Evolutionary conservation across 805 yeast genomes (phyloP).

Genomic region (Pichia occidentalis): DNA sequence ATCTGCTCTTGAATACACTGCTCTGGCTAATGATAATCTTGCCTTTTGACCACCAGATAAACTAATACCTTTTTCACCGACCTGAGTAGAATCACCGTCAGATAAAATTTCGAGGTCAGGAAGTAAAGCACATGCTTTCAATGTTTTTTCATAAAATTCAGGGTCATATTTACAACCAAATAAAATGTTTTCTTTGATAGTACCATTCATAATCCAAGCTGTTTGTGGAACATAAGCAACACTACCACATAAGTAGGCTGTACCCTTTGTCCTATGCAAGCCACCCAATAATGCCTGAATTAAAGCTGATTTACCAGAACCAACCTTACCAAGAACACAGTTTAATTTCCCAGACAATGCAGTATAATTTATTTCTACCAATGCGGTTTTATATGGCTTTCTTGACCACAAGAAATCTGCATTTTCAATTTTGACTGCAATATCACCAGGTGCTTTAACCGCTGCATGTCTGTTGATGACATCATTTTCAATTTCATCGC

Average conservation of each 20-base stretch:
- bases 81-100: conserved; percentile 86
- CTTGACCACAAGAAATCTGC: conserved; percentile 79
- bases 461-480: conserved; percentile 43
- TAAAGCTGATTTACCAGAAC: conserved; percentile 59
- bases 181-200: conserved; percentile 82
- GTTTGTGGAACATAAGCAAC: conserved; percentile 62
- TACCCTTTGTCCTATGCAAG: conserved; percentile 27
- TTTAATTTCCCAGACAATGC: conserved; percentile 49
- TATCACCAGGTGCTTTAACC: conserved; percentile 55
- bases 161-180: conserved; percentile 85
- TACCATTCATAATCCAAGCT: conserved; percentile 96
- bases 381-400: conserved; percentile 56
- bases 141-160: conserved; percentile 70
- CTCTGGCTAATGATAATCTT: conserved; percentile 87
- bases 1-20: conserved; percentile 92
- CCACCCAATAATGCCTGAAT: conserved; percentile 51
- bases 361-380: conserved; percentile 40
- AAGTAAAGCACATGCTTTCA: conserved; percentile 81
- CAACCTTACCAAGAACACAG: conserved; percentile 63
- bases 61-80: conserved; percentile 96
- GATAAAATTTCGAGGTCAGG: conserved; percentile 76
- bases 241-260: conserved; percentile 37
- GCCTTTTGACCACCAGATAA: conserved; percentile 98
- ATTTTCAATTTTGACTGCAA: conserved; percentile 51
- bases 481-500: conserved; percentile 78